These are phyloP conservation scores for Tarenaya hassleriana DNA, from an alignment of 345 rosid genomes.

Conservation along the genomic window DNA sequence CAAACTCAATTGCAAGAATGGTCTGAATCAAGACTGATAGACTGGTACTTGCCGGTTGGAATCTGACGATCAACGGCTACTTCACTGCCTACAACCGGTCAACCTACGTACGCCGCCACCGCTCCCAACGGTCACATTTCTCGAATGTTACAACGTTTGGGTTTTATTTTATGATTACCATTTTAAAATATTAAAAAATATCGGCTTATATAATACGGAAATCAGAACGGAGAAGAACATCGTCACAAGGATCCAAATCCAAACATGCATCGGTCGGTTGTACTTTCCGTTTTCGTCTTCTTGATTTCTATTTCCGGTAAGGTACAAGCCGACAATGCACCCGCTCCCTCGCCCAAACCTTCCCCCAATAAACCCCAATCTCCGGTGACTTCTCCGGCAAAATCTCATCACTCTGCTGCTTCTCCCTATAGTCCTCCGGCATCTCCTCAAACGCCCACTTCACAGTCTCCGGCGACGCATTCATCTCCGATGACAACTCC, in stretches of 20 bases:
- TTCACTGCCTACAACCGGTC: slow-evolving; percentile 29
- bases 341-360: slow-evolving; percentile 33
- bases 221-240: background rate
- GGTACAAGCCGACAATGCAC: slow-evolving; percentile 36
- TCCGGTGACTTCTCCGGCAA: background rate
- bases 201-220: slow-evolving; percentile 4
- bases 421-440: slow-evolving; percentile 17
- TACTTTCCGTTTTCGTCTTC: slow-evolving; percentile 21
- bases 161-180: background rate
- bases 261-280: slow-evolving; percentile 18
- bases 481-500: slow-evolving; percentile 5
- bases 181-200: too few species aligned
- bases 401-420: slow-evolving; percentile 19
- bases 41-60: slow-evolving; percentile 14
- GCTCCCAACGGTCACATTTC: slow-evolving; percentile 47
- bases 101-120: slow-evolving; percentile 17
- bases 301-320: slow-evolving; percentile 14
- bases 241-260: background rate
- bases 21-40: too few species aligned
- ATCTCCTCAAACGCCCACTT: slow-evolving; percentile 12
- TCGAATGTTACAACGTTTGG: slow-evolving; percentile 27
- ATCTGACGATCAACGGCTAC: slow-evolving; percentile 46
- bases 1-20: too few species aligned
- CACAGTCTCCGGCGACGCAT: slow-evolving; percentile 5
- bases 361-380: background rate